Evolutionary conservation across 768 basidiomycete species (phyloP).

Genomic region (Xerocomus spinulosus): DNA sequence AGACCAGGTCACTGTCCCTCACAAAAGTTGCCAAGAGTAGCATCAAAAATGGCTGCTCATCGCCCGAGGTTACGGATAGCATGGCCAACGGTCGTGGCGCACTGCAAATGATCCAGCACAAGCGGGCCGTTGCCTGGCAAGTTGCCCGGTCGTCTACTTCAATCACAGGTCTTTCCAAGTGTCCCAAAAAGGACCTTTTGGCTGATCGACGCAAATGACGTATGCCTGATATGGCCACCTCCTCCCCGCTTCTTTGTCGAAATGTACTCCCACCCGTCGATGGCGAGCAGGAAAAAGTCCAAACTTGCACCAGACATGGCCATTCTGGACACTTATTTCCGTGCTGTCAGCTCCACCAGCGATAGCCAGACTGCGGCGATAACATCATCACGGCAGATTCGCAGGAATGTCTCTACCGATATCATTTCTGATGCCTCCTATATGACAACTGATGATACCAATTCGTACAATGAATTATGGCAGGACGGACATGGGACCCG

Average conservation of each 20-base stretch:
- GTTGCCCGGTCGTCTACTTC: background rate
- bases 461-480: constrained; percentile 7
- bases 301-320: constrained; percentile 17
- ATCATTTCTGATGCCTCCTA: constrained; percentile 16
- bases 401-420: constrained; percentile 7
- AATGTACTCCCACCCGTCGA: constrained; percentile 11
- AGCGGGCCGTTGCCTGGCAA: background rate
- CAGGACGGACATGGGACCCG: constrained; percentile 23
- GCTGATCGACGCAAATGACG: constrained; percentile 28
- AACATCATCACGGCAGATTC: constrained; percentile 16
- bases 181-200: constrained; percentile 19
- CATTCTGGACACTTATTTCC: constrained; percentile 27
- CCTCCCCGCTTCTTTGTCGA: constrained; percentile 20
- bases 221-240: constrained; percentile 15
- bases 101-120: no score
- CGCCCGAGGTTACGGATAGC: no score
- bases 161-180: background rate
- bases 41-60: no score
- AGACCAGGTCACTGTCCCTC: background rate
- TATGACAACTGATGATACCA: constrained; percentile 1
- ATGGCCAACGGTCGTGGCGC: no score
- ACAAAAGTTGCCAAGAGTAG: no score
- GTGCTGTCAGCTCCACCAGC: constrained; percentile 7
- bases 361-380: constrained; percentile 10
- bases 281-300: constrained; percentile 18